phyloP scores from a whole-genome alignment of 176 grass and related monocot genomes.

The Hyparrhenia diplandra region DNA sequence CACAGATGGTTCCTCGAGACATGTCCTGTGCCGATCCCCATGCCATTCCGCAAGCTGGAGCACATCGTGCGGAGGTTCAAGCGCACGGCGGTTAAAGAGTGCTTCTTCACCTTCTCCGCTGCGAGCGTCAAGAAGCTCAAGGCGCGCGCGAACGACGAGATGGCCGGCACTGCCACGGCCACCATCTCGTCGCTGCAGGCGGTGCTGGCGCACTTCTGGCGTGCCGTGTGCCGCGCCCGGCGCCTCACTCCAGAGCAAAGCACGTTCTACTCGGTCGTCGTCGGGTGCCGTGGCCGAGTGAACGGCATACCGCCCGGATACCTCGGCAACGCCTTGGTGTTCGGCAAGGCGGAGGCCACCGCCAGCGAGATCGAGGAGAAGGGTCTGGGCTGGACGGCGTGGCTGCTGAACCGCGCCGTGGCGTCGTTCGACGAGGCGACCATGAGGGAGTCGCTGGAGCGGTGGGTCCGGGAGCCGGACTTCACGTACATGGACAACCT shows the following conservation, averaged over 20 bases:
- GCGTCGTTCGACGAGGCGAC: slow-evolving; percentile 8
- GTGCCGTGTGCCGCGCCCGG: slow-evolving; percentile 30
- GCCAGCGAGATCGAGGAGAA: slow-evolving; percentile 24
- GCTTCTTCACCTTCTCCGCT: no score
- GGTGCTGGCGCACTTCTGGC: slow-evolving; percentile 37
- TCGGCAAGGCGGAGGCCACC: not conserved
- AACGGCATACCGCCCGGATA: not conserved
- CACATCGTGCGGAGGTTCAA: no score
- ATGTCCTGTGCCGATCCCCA: no score
- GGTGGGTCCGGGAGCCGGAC: not conserved
- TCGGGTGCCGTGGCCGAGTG: no score
- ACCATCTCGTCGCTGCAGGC: slow-evolving; percentile 54
- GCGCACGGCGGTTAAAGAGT: no score
- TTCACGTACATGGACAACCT: slow-evolving; percentile 8
- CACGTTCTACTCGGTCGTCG: no score
- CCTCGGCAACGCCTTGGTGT: slow-evolving; percentile 28
- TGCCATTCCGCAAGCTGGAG: no score
- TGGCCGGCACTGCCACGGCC: not conserved
- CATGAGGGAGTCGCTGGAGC: not conserved
- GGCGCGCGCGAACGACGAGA: no score
- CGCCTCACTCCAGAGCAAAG: not conserved
- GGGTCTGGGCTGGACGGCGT: slow-evolving; percentile 29
- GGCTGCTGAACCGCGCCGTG: not conserved
- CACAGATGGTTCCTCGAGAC: slow-evolving; percentile 15
- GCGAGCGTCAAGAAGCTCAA: no score